Conservation (phyloP, 768 basidiomycete species). For the Pleurotus cornucopiae region DNA sequence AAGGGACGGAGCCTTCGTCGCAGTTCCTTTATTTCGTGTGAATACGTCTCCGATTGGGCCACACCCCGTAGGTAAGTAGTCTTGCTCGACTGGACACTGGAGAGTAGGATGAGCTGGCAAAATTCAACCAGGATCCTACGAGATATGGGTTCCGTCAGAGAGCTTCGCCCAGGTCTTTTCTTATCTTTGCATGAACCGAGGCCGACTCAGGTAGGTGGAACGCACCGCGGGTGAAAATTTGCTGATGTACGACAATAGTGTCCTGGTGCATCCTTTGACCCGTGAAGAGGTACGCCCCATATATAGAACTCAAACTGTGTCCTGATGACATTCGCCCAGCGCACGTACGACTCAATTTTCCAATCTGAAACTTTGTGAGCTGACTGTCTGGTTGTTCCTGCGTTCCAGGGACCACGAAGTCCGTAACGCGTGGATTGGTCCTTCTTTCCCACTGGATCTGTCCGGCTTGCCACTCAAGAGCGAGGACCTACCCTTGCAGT, state of each 20-base stretch:
- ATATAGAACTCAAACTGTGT: background rate
- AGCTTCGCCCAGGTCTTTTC: conserved; percentile 77
- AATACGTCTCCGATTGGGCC: conserved; percentile 68
- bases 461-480: conserved; percentile 45
- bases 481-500: conserved; percentile 62
- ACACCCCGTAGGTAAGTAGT: conserved; percentile 64
- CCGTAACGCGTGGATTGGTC: conserved; percentile 74
- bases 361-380: conserved; percentile 41
- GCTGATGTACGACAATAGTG: conserved; percentile 29
- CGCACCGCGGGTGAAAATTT: too few species aligned
- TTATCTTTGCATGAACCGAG: conserved; percentile 66
- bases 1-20: conserved; percentile 74
- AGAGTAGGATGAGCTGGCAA: background rate
- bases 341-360: background rate
- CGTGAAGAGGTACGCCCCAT: conserved; percentile 54
- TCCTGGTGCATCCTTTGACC: conserved; percentile 74
- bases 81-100: background rate
- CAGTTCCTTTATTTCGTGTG: conserved; percentile 70
- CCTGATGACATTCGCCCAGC: background rate
- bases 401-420: conserved; percentile 59
- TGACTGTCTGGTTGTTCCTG: background rate
- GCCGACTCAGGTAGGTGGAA: conserved; percentile 53
- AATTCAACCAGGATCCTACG: conserved; percentile 59
- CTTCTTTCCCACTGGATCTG: conserved; percentile 64
- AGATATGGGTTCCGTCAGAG: conserved; percentile 75